Evolutionary conservation across 1,284 basidiomycete genomes (phyloP), one percentile per base, ranked within the genome.

Genomic region (Cryptococcus floricola): DNA sequence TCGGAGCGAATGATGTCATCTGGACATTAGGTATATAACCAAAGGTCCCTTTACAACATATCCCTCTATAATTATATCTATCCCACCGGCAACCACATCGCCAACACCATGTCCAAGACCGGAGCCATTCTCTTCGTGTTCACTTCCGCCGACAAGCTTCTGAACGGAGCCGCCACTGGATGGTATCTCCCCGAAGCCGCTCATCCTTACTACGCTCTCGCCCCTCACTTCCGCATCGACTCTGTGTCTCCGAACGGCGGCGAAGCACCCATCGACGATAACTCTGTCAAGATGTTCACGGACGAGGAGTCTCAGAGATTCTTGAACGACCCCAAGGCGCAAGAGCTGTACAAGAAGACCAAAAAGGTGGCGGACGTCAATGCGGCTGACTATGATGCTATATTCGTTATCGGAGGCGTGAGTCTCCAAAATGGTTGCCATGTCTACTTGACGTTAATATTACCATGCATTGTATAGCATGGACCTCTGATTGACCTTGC

Each of bases 321-420:
- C 80, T 75, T 88, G 58, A 53, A 57, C 3, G 87, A 89, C 68
- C 63, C 75, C 3, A 79, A 78, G 28, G 84, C 86, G 50, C 80
- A 82, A n/a, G 84, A 87, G 70, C 71, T 88, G 46, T 80, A 81
- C 23, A 79, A 70, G 49, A 71, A 78, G 49, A 83, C 87, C 5
- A 83, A 85, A 74, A 83, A 81, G 72, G 78, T 91, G 49, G 76
- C 80, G 1, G 82, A 85, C 1, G 81, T 90, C 63, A 80, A 82
- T 50, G 75, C 73, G 3, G 70, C 77, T 13, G 83, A 87, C 61
- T 91, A 87, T 67, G 84, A 81, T 54, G 88, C 84, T 13, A 78
- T 91, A 59, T 91, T 88, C 76, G 88, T 88, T 70, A 81, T 87
- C 51, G 89, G 89, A 45, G 89, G 79, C n/a, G 77, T 78, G 58